Percentiles rank a stretch among this genome's conserved stretches.
phyloP scores from a whole-genome alignment of 306 rosid species.

The Acacia acuminata region DNA sequence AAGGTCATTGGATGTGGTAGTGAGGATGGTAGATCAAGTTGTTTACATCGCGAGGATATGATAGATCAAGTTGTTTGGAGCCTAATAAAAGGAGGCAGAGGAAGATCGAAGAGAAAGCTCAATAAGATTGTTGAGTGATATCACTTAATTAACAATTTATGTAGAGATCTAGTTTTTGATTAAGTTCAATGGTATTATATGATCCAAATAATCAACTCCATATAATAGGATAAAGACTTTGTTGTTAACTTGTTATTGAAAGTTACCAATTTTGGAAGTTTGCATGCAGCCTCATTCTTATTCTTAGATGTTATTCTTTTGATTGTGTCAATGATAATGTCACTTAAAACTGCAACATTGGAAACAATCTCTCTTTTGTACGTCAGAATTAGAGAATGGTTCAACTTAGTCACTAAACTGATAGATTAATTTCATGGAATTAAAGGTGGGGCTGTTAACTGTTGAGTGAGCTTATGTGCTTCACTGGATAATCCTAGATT shows the following conservation, averaged over 20 bases:
- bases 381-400: background rate
- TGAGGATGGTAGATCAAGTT: too few relatives aligned
- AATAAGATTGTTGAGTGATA: too few relatives aligned
- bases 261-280: background rate
- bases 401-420: background rate
- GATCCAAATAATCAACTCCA: too few relatives aligned
- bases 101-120: too few relatives aligned
- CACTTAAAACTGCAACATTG: background rate
- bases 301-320: background rate
- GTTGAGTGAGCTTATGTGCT: background rate
- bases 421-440: background rate
- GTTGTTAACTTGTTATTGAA: background rate
- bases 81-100: too few relatives aligned
- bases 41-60: too few relatives aligned
- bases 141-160: too few relatives aligned
- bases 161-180: fast-evolving
- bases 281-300: background rate
- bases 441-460: background rate
- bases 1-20: fast-evolving
- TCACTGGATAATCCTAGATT: background rate
- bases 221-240: too few relatives aligned
- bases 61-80: too few relatives aligned
- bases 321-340: background rate
- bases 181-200: too few relatives aligned
- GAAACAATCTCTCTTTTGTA: background rate